These are phyloP conservation scores for Solanum gracilifrons DNA, from an alignment of 257 asterid genomes.

Conservation along the genomic window DNA sequence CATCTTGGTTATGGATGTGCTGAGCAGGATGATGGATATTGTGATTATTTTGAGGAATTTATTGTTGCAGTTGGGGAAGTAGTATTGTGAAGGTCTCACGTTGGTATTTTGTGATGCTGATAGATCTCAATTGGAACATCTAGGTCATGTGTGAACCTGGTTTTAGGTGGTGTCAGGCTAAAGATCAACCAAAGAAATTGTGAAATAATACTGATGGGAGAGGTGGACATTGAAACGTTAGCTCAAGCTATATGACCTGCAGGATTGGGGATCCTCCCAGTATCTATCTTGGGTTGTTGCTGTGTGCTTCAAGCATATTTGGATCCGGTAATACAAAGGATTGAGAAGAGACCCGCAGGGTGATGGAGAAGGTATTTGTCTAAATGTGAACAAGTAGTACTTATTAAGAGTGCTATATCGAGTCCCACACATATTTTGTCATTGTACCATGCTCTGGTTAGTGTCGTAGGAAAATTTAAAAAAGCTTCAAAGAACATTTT, in stretches of 20 bases:
- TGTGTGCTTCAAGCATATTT: not conserved
- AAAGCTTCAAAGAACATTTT: not conserved
- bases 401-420: not conserved
- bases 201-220: not conserved
- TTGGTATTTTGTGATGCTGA: not conserved
- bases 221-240: not conserved
- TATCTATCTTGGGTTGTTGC: not conserved
- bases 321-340: not conserved
- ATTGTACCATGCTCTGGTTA: not conserved
- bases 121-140: not conserved
- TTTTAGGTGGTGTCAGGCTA: not conserved
- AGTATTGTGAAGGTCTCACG: not conserved
- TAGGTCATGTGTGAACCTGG: not conserved
- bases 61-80: not conserved
- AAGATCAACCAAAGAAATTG: no score
- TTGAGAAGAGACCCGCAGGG: not conserved
- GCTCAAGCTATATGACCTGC: not conserved
- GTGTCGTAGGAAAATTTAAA: not conserved
- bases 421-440: not conserved
- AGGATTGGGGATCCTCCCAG: not conserved
- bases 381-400: not conserved
- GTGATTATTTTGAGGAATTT: not conserved
- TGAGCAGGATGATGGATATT: not conserved
- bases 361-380: not conserved
- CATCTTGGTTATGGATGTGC: not conserved